Evolutionary conservation across 2,329 filamentous ascomycete genomes (phyloP), one percentile per base, ranked within the genome.

Genomic region (Pseudogymnoascus sp.): DNA sequence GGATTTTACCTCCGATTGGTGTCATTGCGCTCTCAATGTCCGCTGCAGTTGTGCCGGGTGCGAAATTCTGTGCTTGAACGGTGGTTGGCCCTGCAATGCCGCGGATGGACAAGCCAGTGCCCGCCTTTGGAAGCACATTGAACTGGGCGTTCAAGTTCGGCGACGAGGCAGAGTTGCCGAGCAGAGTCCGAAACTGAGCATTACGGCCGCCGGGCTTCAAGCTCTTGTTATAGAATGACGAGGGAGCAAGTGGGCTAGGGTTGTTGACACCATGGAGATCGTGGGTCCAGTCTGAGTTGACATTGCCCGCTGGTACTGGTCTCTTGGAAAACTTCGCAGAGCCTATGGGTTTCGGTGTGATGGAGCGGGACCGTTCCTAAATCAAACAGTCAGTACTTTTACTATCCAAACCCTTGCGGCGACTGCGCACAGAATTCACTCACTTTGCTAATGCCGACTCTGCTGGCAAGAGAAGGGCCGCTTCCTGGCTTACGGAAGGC

Each of bases 1-100:
- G 71, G 69, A 91, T 81, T 64, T 86, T 79, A 30, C 88, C 89
- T 39, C 88, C 89, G n/a, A 90, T 77, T 0, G 85, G 85, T n/a
- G 81, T 83, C 84, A 94, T 86, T 62, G 90, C 90, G 68, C 87
- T 89, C 77, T 92, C 89, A 64, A 94, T 91, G 70, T 94, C 90
- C 30, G 88, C 89, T 1, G 87, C 88, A 5, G 90, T 92, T 0
- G 90, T 94, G 38, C 90, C 90, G 1, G 84, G 84, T 11, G 90
- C 90, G 72, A 94, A 91, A 78, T 94, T 94, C 74, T 90, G 87
- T 2, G 88, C 89, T 72, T 91, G 82, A 23, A 94, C 83, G 16
- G 84, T 82, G 68, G 84, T 90, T 1, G 89, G 89, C 0, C 89
- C 87, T 0, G 86, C 86, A 7, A 88, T 77, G n/a, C 90, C 90